Evolutionary conservation across 805 yeast species (phyloP), one percentile per base, ranked within the genome.

Genomic region (Dipodascopsis tothii): DNA sequence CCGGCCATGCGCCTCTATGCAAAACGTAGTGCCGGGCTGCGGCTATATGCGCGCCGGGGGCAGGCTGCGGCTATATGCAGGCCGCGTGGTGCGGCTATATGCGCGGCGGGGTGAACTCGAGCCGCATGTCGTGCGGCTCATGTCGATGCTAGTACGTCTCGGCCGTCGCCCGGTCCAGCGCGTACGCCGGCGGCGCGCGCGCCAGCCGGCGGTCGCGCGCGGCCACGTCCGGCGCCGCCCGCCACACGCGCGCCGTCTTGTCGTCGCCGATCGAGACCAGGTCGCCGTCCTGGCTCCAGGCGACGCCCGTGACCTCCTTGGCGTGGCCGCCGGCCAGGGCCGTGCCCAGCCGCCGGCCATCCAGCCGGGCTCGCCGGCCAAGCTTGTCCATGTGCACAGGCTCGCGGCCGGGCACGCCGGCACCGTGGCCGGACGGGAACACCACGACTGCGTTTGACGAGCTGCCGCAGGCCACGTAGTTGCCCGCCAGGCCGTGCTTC

Each of bases 401-500:
- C 30, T 9, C 9, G 30, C 14, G 9, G 9, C 30, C 30, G 14
- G 30, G 14, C 14, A 25, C 30, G 14, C 30, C 30, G 14, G 30
- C 30, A 14, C 30, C 14, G 30, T 14, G 30, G 30, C 44, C 38
- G 21, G 48, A 21, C 9, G 52, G 52, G 23, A 48, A 39, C n/a
- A 40, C 43, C 30, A 45, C 44, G 3, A 35, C 30, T 3, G 37
- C 36, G 27, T 37, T 37, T n/a, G 23, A 28, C 11, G 50, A 34
- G 22, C 50, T 44, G 16, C 50, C 49, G 25, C 50, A 45, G 3
- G 50, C 46, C 14, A 48, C 35, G 32, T 45, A 45, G 16, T 38
- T 33, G 11, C 41, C 35, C 4, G 36, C 7, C 27, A 46, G 23
- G 4, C 39, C 41, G 5, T 35, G 33, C 17, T 30, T 22, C 7